Conservation (phyloP, 441 rosid genomes). For the Omphalea diandra region DNA sequence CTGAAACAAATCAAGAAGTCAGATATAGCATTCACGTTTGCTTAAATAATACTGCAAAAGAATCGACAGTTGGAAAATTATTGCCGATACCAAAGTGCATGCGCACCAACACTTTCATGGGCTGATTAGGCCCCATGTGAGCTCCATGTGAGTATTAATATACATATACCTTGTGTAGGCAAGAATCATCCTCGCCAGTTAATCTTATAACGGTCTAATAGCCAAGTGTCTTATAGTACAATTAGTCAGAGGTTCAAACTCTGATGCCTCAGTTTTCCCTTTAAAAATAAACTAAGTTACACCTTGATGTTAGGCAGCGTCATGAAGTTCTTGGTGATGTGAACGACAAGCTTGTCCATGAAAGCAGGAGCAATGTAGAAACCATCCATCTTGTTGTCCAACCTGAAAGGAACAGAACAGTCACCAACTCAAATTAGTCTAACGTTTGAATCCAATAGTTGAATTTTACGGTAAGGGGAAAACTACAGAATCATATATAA, state of each 20-base stretch:
- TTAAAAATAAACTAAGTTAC: background rate
- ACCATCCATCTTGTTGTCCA: slow-evolving; percentile 84
- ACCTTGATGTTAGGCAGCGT: slow-evolving; percentile 90
- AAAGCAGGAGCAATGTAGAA: slow-evolving; percentile 92
- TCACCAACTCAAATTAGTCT: background rate
- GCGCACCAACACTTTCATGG: no score
- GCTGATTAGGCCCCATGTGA: no score
- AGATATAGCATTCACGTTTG: background rate
- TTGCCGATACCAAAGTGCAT: no score
- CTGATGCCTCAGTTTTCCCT: no score
- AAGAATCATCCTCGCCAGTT: no score
- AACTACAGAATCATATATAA: background rate
- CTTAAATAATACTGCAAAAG: background rate
- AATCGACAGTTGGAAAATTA: no score
- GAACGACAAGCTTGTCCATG: slow-evolving; percentile 98
- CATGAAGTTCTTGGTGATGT: slow-evolving; percentile 96
- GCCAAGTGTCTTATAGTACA: no score
- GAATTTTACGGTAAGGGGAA: no score
- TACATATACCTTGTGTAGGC: no score
- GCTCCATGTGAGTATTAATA: no score
- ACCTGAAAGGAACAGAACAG: slow-evolving; percentile 44
- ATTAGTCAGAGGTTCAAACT: no score
- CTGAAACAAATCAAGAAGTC: slow-evolving; percentile 35
- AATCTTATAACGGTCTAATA: no score
- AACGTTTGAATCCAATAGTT: background rate